phyloP scores from a whole-genome alignment of 495 filamentous ascomycete species.

The Parmelia sp. region DNA sequence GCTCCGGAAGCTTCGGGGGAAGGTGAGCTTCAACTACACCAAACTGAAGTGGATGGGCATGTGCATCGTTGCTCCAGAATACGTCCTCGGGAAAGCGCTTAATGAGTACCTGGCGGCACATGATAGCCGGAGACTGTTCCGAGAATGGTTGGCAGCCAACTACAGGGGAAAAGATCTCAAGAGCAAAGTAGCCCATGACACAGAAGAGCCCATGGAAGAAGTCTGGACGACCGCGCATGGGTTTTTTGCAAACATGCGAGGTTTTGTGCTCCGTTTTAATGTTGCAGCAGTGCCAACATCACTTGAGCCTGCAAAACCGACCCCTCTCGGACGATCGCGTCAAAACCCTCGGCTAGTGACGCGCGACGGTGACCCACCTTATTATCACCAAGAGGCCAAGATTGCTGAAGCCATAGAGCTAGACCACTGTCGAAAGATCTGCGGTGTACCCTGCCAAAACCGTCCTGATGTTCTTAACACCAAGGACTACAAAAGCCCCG shows the following conservation, averaged over 20 bases:
- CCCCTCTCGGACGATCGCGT: neutral
- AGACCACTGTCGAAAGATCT: constrained; percentile 11
- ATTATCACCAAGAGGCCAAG: constrained; percentile 12
- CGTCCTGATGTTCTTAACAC: neutral
- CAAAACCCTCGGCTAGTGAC: neutral
- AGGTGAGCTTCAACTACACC: constrained; percentile 8
- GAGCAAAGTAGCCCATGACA: neutral
- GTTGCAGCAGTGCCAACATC: constrained; percentile 12
- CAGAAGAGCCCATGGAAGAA: neutral
- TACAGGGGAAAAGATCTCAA: neutral
- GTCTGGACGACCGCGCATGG: constrained; percentile 11
- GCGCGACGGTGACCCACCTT: constrained; percentile 10
- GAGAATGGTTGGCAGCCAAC: constrained; percentile 8
- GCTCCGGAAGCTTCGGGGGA: neutral
- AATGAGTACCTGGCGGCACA: constrained; percentile 7
- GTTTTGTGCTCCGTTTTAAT: constrained; percentile 12
- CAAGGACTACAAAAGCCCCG: neutral
- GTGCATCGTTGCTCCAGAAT: constrained; percentile 7
- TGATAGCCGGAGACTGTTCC: constrained; percentile 11
- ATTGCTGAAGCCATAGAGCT: constrained; percentile 13
- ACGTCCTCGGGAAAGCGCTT: constrained; percentile 11
- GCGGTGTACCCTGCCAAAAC: neutral
- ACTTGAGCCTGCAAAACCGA: constrained; percentile 9
- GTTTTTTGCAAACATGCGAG: constrained; percentile 14
- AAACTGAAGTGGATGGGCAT: constrained; percentile 16